These are phyloP conservation scores for Hawksworthiomyces lignivorus DNA, from an alignment of 2,329 filamentous ascomycete genomes.

Conservation along the genomic window DNA sequence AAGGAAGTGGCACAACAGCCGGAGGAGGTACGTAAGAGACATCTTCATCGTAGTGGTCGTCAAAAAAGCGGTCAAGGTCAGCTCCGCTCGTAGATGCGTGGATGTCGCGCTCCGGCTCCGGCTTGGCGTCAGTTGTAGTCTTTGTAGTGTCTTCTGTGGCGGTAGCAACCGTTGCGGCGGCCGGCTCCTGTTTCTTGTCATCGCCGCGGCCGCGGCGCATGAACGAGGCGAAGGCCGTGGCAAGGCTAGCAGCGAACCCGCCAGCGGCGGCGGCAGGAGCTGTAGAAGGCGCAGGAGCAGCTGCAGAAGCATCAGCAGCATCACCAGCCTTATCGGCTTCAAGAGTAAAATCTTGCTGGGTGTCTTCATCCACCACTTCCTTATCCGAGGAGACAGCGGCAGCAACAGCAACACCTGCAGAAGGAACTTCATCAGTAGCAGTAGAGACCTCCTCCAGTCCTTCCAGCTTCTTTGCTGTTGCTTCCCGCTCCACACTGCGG, in stretches of 20 bases:
- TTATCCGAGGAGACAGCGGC: too few species aligned
- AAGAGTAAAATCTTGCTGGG: too few species aligned
- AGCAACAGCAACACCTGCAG: too few species aligned
- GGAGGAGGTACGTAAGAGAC: too few species aligned
- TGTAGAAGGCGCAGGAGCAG: background rate
- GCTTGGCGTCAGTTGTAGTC: background rate
- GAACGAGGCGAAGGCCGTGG: conserved; percentile 8
- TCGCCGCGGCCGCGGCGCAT: conserved; percentile 1
- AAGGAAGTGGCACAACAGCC: too few species aligned
- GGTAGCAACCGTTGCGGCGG: background rate
- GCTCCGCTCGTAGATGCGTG: background rate
- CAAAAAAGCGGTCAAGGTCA: conserved; percentile 8
- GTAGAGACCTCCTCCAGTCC: background rate
- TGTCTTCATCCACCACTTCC: too few species aligned
- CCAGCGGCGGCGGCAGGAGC: background rate
- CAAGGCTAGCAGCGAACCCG: conserved; percentile 8
- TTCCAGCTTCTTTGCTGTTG: too few species aligned
- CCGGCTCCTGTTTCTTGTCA: conserved; percentile 2
- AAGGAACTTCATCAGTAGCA: background rate
- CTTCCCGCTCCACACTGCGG: background rate
- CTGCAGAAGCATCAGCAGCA: background rate
- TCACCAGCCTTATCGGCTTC: conserved; percentile 1
- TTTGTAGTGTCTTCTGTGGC: background rate
- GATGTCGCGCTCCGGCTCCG: background rate
- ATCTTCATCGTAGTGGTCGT: conserved; percentile 1